Evolutionary conservation across 352 stramenopile genomes (phyloP), one percentile per base, ranked within the genome.

Genomic region (Plasmopara muralis): DNA sequence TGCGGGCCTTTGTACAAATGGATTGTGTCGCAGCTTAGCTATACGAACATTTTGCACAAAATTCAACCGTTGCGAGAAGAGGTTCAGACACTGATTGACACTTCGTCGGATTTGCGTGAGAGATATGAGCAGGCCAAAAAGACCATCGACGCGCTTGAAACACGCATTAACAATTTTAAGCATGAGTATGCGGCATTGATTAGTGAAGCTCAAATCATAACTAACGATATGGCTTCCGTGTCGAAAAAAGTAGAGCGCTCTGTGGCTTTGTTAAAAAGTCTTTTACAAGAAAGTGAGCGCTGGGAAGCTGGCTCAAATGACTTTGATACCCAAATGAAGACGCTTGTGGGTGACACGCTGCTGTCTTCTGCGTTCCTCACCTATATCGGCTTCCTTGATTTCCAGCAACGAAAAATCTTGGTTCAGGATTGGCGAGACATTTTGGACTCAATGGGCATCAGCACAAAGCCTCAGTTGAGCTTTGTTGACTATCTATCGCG

Each of bases 1-100:
- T 99, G 97, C 66, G 98, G 97, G 31, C 97, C 98, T 29, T 78
- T 99, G 13, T 99, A 97, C 71, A 96, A 98, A 64, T 99, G 98
- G 98, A 92, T 98, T 41, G 77, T 95, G 30, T 99, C 93, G 47
- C 96, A 99, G 70, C 83, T 99, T 9, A 96, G 95, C 58, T 99
- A 99, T 72, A 98, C 93, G 13, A 85, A 86, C 20, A 99, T 99
- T 58, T 85, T 99, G 53, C 96, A 98, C 68, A 95, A 91, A 44
- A 98, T 99, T 53, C 91, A 99, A 73, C 98, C 98, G 7, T 70
- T 99, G 46, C 85, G 96, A 43, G 88, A 99, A 45, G 97, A 99
- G 73, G 97, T 99, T n/a, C 90, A 97, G 50, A 64, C 84, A 28
- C 72, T 99, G n/a, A 87, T 99, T 44, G 77, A 97, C 35, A 96